phyloP scores from a whole-genome alignment of 2,329 filamentous ascomycete species.

The Colletotrichum costaricense region DNA sequence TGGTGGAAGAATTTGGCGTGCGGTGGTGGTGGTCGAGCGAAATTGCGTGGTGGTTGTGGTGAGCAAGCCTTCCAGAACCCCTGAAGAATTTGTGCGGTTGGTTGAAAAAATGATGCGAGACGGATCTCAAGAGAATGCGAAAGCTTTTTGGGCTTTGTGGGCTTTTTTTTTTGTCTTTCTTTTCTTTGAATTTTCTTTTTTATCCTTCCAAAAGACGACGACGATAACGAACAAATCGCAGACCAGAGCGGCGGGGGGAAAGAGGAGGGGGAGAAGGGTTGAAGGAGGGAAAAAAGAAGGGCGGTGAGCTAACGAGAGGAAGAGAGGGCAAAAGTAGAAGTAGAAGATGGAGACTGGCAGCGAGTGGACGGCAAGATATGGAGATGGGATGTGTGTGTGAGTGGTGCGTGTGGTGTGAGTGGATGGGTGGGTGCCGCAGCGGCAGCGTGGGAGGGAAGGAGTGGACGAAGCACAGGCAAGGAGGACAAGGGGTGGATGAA shows the following conservation, averaged over 20 bases:
- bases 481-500: background rate
- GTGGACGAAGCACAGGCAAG: slow-evolving; percentile 21
- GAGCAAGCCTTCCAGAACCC: slow-evolving; percentile 34
- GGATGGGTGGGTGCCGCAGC: slow-evolving; percentile 21
- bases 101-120: slow-evolving; percentile 36
- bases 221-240: slow-evolving; percentile 43
- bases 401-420: slow-evolving; percentile 36
- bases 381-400: slow-evolving; percentile 42
- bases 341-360: slow-evolving; percentile 45
- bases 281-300: slow-evolving; percentile 46
- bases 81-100: slow-evolving; percentile 14
- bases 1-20: background rate
- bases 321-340: slow-evolving; percentile 43
- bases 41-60: slow-evolving; percentile 17
- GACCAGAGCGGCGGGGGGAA: slow-evolving; percentile 40
- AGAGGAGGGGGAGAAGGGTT: slow-evolving; percentile 39
- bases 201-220: slow-evolving; percentile 35
- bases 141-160: background rate
- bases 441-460: slow-evolving; percentile 22
- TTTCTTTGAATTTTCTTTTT: slow-evolving; percentile 21
- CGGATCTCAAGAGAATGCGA: slow-evolving; percentile 35
- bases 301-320: slow-evolving; percentile 44
- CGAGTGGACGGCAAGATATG: slow-evolving; percentile 38
- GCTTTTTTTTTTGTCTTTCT: slow-evolving; percentile 7
- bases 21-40: slow-evolving; percentile 19